Percentiles rank a stretch among this genome's conserved stretches.
phyloP scores from a whole-genome alignment of 2,329 filamentous ascomycete species.

The Epichloe hybrida region DNA sequence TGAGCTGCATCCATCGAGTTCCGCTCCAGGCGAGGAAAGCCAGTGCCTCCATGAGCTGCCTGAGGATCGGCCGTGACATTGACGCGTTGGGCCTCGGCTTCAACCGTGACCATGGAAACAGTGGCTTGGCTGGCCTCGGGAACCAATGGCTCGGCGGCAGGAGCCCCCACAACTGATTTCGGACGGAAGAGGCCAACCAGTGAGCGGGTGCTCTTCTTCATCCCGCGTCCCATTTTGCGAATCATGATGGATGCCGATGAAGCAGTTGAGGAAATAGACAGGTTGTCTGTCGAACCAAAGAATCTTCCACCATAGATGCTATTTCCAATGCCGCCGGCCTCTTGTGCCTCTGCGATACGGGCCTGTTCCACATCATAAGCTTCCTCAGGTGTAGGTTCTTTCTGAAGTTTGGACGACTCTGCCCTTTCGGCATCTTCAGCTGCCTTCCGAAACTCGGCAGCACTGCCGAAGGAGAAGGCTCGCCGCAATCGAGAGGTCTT shows the following conservation, averaged over 20 bases:
- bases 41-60: slow-evolving; percentile 56
- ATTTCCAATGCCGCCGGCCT: slow-evolving; percentile 80
- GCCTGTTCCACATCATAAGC: slow-evolving; percentile 78
- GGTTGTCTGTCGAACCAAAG: slow-evolving; percentile 88
- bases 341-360: slow-evolving; percentile 82
- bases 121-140: slow-evolving; percentile 62
- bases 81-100: slow-evolving; percentile 76
- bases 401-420: slow-evolving; percentile 45
- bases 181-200: slow-evolving; percentile 90
- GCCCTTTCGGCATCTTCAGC: slow-evolving; percentile 30
- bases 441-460: slow-evolving; percentile 72
- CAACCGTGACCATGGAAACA: slow-evolving; percentile 89
- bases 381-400: slow-evolving; percentile 47
- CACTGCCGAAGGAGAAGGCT: slow-evolving; percentile 93
- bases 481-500: slow-evolving; percentile 78
- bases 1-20: slow-evolving; percentile 61
- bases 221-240: slow-evolving; percentile 96
- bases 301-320: slow-evolving; percentile 85
- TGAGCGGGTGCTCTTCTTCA: slow-evolving; percentile 86
- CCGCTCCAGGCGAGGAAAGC: slow-evolving; percentile 71
- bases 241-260: slow-evolving; percentile 90
- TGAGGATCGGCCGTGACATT: slow-evolving; percentile 61
- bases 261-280: slow-evolving; percentile 81
- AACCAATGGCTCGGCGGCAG: slow-evolving; percentile 53
- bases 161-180: slow-evolving; percentile 75